Conservation (phyloP, 805 yeast genomes). For the Lipomyces yamadae region DNA sequence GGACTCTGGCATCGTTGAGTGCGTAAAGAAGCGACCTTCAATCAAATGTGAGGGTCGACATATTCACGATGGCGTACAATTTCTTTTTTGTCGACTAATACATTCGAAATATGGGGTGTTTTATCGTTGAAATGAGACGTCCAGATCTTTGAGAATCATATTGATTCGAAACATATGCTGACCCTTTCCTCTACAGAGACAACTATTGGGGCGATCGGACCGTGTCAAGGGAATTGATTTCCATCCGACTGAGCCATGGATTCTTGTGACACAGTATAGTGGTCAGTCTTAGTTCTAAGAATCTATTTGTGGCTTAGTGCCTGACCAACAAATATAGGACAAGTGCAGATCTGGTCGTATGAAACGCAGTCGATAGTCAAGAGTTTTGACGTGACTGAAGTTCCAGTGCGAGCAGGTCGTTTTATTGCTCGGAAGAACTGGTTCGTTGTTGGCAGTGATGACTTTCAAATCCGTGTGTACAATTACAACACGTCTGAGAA, state of each 20-base stretch:
- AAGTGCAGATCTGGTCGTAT: conserved; percentile 91
- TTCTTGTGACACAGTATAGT: conserved; percentile 40
- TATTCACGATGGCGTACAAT: not conserved
- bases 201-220: conserved; percentile 88
- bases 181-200: conserved; percentile 40
- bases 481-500: conserved; percentile 96
- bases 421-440: conserved; percentile 96
- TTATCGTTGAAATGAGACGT: not conserved
- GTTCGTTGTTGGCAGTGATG: conserved; percentile 96
- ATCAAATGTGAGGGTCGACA: not conserved
- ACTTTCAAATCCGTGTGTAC: conserved; percentile 89
- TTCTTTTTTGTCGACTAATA: not conserved
- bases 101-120: not conserved
- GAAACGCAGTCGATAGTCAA: conserved; percentile 78
- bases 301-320: not conserved
- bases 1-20: not conserved
- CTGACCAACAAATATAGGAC: conserved; percentile 59
- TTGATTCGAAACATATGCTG: not conserved
- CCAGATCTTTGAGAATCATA: not conserved
- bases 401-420: conserved; percentile 94
- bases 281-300: conserved; percentile 32
- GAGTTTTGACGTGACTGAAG: conserved; percentile 90
- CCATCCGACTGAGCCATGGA: conserved; percentile 98
- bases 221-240: conserved; percentile 97
- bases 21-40: not conserved